Percentiles rank a stretch among this genome's conserved stretches.
Conservation (phyloP, 305 asterid species). For the Solanum hybrid region DNA sequence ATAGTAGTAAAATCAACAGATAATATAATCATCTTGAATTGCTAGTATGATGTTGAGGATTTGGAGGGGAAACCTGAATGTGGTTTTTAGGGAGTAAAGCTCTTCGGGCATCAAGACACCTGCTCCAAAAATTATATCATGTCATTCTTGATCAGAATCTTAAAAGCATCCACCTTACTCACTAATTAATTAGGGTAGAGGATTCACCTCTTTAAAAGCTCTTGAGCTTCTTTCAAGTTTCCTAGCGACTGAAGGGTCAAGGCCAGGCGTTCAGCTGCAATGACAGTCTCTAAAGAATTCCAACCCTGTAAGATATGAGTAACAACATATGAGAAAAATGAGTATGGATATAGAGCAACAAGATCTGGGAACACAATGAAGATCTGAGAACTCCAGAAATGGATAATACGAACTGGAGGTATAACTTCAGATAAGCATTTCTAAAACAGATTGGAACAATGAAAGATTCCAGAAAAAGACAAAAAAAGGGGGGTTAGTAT, state of each 20-base stretch:
- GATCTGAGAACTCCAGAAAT: background rate
- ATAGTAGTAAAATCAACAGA: background rate
- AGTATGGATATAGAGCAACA: background rate
- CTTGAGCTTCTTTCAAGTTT: constrained; percentile 65
- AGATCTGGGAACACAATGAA: background rate
- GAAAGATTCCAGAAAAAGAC: background rate
- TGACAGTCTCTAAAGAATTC: constrained; percentile 66
- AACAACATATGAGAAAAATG: background rate
- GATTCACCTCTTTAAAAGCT: constrained; percentile 62
- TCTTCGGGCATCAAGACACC: constrained; percentile 76
- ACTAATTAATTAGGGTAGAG: constrained; percentile 2
- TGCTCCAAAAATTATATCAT: constrained; percentile 26
- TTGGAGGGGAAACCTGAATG: constrained; percentile 48
- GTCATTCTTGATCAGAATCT: constrained; percentile 17
- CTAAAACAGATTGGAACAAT: background rate
- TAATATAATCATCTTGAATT: background rate
- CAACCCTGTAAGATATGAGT: constrained; percentile 49
- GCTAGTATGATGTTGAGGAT: background rate
- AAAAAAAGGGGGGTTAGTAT: background rate
- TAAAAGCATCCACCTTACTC: constrained; percentile 10
- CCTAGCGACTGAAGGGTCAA: constrained; percentile 58
- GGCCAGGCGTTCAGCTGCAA: constrained; percentile 89
- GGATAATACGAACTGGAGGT: background rate
- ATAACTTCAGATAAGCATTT: background rate
- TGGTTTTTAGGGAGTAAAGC: constrained; percentile 54